Base-by-base conservation (phyloP, 257 asterid species). In the Ligustrum vulgare region DNA sequence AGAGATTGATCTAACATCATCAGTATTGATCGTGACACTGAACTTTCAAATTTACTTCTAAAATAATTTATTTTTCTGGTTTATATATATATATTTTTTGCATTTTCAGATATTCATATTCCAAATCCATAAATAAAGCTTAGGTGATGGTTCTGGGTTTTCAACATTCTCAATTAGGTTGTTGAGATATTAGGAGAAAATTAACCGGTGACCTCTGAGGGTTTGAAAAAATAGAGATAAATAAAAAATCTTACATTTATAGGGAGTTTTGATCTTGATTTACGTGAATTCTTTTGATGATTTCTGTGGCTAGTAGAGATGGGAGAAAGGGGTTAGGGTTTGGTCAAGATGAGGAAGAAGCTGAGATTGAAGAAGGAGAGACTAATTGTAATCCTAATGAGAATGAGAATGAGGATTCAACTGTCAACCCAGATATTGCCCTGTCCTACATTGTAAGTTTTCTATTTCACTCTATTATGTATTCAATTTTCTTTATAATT, bases 361-460 rank as follows among this genome's bases (percentile, higher is more conserved):
- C 87, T 72, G 99, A 93, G 85, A 86, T 95, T 58, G 99, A 95
- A 84, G 99, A 95, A 91, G 98, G 98, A 76, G 98, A 95, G 79
- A 95, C 99, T 78, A 88, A 84, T 67, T 81, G 78, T 79, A 77
- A 73, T 68, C 84, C 81, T 82, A 41, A 2, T 41, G 49, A 41
- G 49, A 41, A 11, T 51, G 84, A 70, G 60, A 85, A 69, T 71
- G 89, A 75, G 79, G 91, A 83, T 82, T 86, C 98, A 74, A 75
- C 86, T 78, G 81, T 90, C 87, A 98, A 96, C 91, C 98, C 95
- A 83, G 99, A 96, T 83, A 80, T 88, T 80, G 82, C 93, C 76
- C 93, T 95, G 72, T 93, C 98, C 82, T 91, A 96, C 91, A 85
- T 96, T 73, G 99, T 95, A 85, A 87, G 97, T 33, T 65, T 39